Percentiles rank a stretch among this genome's conserved stretches.
phyloP scores from a whole-genome alignment of 1,139 yeast genomes.

The Blastobotrys persicus region DNA sequence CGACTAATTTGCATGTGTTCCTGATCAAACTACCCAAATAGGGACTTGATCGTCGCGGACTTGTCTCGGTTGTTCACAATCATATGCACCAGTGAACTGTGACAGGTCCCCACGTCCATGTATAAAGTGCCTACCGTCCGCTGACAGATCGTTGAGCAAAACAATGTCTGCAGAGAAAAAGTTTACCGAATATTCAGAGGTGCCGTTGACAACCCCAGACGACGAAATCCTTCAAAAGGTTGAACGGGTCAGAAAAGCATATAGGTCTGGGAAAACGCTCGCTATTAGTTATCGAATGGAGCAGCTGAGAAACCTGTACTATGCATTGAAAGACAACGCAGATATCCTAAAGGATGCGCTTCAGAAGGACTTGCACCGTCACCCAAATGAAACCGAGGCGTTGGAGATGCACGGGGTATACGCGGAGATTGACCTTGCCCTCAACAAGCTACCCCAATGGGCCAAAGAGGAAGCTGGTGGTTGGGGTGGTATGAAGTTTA shows the following conservation, averaged over 20 bases:
- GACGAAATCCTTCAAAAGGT: conserved; percentile 52
- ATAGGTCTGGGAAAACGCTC: conserved; percentile 50
- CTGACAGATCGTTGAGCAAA: background rate
- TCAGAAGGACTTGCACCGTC: conserved; percentile 62
- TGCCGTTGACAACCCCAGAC: conserved; percentile 43
- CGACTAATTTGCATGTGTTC: background rate
- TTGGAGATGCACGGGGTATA: conserved; percentile 55
- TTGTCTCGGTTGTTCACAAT: background rate
- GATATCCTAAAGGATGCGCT: conserved; percentile 59
- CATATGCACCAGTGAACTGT: conserved; percentile 6
- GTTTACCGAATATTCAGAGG: conserved; percentile 18
- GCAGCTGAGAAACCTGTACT: conserved; percentile 67
- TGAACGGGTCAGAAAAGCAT: conserved; percentile 43
- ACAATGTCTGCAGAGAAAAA: conserved; percentile 7
- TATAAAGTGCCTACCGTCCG: background rate
- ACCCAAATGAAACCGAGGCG: conserved; percentile 57
- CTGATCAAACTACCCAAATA: background rate
- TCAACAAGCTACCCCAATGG: conserved; percentile 62
- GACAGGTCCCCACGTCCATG: too few species aligned
- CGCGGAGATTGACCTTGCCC: conserved; percentile 58
- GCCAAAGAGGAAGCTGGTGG: conserved; percentile 51
- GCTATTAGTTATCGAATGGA: conserved; percentile 57
- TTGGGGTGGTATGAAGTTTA: conserved; percentile 47
- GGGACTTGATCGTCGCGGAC: background rate
- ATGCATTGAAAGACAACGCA: conserved; percentile 59